Conservation (phyloP, 345 rosid species). For the Moringa oleifera region DNA sequence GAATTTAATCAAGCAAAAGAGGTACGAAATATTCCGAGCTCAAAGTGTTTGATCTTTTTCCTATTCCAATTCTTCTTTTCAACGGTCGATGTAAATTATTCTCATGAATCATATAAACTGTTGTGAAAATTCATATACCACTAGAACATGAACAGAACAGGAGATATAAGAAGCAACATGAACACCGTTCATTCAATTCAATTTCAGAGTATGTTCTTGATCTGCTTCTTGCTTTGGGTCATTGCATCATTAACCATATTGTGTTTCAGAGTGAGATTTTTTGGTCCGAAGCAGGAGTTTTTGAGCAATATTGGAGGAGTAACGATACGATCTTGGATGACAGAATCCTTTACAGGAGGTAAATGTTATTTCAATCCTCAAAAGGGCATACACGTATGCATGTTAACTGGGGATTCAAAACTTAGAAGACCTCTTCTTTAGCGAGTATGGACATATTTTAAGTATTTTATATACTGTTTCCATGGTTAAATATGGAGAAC, state of each 20-base stretch:
- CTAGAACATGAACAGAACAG: too few species aligned
- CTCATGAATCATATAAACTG: too few species aligned
- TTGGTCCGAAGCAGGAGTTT: slow-evolving; percentile 14
- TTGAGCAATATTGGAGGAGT: not conserved
- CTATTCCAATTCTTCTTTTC: not conserved
- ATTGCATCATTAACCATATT: not conserved
- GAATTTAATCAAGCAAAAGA: slow-evolving; percentile 19
- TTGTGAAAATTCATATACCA: too few species aligned
- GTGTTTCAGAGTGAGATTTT: slow-evolving; percentile 24
- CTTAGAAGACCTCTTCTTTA: too few species aligned
- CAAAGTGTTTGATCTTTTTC: not conserved
- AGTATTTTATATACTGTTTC: too few species aligned
- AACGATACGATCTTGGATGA: not conserved
- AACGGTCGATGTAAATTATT: not conserved
- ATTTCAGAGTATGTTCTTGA: not conserved
- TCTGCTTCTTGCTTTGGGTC: not conserved
- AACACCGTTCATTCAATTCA: too few species aligned
- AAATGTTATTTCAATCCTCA: not conserved
- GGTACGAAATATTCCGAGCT: slow-evolving; percentile 12
- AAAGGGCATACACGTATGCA: not conserved
- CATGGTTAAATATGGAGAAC: too few species aligned
- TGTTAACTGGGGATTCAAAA: too few species aligned
- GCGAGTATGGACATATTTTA: too few species aligned
- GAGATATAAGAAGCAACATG: too few species aligned
- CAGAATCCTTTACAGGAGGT: slow-evolving; percentile 6